Conservation (phyloP, 2,329 filamentous ascomycete genomes). For the Ceratocystis colombiana region DNA sequence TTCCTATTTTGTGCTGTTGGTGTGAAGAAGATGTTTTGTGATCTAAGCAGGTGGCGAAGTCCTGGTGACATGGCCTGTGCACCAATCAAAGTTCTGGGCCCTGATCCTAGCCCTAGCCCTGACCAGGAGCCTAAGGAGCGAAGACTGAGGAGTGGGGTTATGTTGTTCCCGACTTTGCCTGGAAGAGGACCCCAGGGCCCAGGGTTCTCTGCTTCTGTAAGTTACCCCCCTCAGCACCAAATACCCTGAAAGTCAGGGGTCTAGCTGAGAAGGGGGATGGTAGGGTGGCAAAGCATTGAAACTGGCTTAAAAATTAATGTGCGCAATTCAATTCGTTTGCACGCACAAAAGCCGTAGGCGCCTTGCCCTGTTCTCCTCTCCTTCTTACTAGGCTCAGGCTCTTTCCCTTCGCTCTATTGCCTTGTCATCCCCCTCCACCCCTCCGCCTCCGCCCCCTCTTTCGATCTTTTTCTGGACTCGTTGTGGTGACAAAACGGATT, state of each 20-base stretch:
- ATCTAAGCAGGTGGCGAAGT: neutral
- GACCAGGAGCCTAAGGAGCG: no score
- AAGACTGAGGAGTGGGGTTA: no score
- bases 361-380: no score
- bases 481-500: slow-evolving; percentile 9
- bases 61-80: neutral
- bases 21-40: neutral
- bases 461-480: neutral
- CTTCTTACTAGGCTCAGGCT: neutral
- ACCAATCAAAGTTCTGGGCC: neutral
- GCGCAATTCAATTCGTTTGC: no score
- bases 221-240: neutral
- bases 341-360: no score
- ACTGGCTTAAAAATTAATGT: no score
- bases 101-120: neutral
- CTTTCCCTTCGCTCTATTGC: neutral
- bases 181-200: neutral
- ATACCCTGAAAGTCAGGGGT: neutral
- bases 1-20: neutral
- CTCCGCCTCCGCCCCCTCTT: neutral
- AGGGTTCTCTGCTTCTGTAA: neutral
- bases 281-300: neutral
- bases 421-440: neutral
- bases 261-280: neutral
- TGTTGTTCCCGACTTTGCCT: no score